Evolutionary conservation across 2,329 filamentous ascomycete genomes (phyloP), one percentile per base, ranked within the genome.

Genomic region (Cylindrodendrum hubeiense): DNA sequence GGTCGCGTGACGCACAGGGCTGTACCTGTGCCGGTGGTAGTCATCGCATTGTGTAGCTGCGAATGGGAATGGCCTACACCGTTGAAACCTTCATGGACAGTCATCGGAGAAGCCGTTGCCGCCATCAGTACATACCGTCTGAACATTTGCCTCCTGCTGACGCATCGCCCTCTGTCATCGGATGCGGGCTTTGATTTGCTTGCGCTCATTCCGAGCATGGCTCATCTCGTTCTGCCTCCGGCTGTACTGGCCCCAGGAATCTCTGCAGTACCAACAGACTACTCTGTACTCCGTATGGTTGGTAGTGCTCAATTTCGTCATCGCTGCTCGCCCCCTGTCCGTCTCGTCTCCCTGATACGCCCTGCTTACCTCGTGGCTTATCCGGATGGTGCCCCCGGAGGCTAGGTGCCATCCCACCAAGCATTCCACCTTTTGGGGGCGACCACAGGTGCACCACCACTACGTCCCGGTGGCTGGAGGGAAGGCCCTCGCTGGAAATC

Each of bases 1-100:
- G 37, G 37, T 39, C 65, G 62, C 65, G 58, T 70, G 68, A 70
- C 59, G 65, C 58, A 57, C 57, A 68, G 52, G 52, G 59, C 66
- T 57, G 50, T 44, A 51, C 54, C 61, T 54, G 13, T 67, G 43
- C 51, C 43, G 39, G 44, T 50, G 46, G 61, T 22, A 58, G 50
- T 56, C 61, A 46, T 28, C 21, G 22, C 26, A n/a, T 37, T 26
- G 52, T n/a, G 30, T 28, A 28, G 34, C 19, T 28, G n/a, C 21
- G 53, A 46, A 28, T 21, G 39, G 12, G 30, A 44, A 39, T 56
- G 41, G 34, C 15, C 15, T n/a, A 39, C 15, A 39, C 15, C 15
- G 37, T 39, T 39, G 37, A 39, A 39, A 39, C 15, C 17, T 39
- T 39, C 37, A 39, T n/a, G n/a, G 15, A 17, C 15, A 19, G 15